Base-by-base conservation (phyloP, 75 land plant species). In the Gnetum montanum region DNA sequence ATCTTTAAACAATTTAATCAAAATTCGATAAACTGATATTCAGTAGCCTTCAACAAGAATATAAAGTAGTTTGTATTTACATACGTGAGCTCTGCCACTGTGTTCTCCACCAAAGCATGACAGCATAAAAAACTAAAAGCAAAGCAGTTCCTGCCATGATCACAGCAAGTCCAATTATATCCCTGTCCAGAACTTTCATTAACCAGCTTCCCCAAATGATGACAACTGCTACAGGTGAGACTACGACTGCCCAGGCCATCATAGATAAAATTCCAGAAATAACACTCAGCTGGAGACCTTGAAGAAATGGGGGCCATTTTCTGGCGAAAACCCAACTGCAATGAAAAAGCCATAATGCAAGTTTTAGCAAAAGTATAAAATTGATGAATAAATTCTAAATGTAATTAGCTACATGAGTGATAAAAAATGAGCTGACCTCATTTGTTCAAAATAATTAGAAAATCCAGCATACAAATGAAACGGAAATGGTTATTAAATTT, bases 31-130 rank as follows among this genome's bases (percentile, higher is more conserved):
- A 40, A 15, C 41, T 40, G n/a, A n/a, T n/a, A n/a, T n/a, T n/a
- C n/a, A n/a, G n/a, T n/a, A n/a, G n/a, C n/a, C n/a, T n/a, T n/a
- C n/a, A n/a, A n/a, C n/a, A n/a, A n/a, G n/a, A n/a, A n/a, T 11
- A 4, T 8, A 13, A 46, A 20, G 34, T 8, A 3, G 18, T 29
- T 4, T 50, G 22, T 16, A 50, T 53, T 31, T 33, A 50, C 99
- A 47, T 83, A 95, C 99, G 80, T 69, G 99, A 95, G 72, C 99
- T 95, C 73, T 95, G 99, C 99, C 99, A 95, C 66, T 87, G 96
- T 34, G 99, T 95, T 69, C 99, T 85, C 99, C 99, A 95, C 99
- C 99, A 95, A 30, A 95, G 88, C 99, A 95, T 95, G 23, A 95
- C 70, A 11, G 99, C 85, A 72, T 95, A 95, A 31, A 86, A 90